Conservation (phyloP, 257 asterid genomes). For the Mentha longifolia region DNA sequence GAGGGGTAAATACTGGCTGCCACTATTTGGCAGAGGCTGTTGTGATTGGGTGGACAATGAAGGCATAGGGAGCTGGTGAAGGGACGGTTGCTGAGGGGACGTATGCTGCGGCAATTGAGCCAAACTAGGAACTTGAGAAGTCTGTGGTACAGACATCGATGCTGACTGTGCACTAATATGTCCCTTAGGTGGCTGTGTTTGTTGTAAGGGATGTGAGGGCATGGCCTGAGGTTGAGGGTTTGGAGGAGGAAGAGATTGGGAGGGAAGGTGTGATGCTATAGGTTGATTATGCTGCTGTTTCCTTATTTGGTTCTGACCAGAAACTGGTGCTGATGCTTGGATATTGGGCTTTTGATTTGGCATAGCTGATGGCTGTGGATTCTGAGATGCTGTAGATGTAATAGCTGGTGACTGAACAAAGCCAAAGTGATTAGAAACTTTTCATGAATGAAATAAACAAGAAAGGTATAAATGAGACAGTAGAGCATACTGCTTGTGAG, state of each 20-base stretch:
- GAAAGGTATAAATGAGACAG: slow-evolving; percentile 17
- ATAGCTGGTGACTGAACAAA: slow-evolving; percentile 51
- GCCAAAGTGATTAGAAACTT: slow-evolving; percentile 22
- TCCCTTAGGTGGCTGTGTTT: slow-evolving; percentile 59
- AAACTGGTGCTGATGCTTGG: slow-evolving; percentile 54
- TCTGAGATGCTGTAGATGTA: slow-evolving; percentile 56
- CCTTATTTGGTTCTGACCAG: slow-evolving; percentile 65
- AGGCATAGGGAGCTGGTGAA: slow-evolving; percentile 61
- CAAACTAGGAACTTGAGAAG: slow-evolving; percentile 61
- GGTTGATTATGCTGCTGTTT: slow-evolving; percentile 66
- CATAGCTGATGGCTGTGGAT: slow-evolving; percentile 56
- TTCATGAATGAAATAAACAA: slow-evolving; percentile 32
- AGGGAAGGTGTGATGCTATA: slow-evolving; percentile 41
- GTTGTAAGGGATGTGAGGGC: slow-evolving; percentile 60
- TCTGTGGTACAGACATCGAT: slow-evolving; percentile 56
- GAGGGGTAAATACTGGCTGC: slow-evolving; percentile 58
- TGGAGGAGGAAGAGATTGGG: slow-evolving; percentile 52
- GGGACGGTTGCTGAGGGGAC: slow-evolving; percentile 58
- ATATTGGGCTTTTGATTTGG: slow-evolving; percentile 51
- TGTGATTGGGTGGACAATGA: slow-evolving; percentile 64
- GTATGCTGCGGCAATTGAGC: slow-evolving; percentile 69
- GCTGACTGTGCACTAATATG: slow-evolving; percentile 54
- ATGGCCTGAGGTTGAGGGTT: slow-evolving; percentile 57
- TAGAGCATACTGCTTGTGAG: slow-evolving; percentile 67
- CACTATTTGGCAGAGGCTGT: slow-evolving; percentile 62